Evolutionary conservation across 441 rosid species (phyloP).

Genomic region (Erodium trifolium): DNA sequence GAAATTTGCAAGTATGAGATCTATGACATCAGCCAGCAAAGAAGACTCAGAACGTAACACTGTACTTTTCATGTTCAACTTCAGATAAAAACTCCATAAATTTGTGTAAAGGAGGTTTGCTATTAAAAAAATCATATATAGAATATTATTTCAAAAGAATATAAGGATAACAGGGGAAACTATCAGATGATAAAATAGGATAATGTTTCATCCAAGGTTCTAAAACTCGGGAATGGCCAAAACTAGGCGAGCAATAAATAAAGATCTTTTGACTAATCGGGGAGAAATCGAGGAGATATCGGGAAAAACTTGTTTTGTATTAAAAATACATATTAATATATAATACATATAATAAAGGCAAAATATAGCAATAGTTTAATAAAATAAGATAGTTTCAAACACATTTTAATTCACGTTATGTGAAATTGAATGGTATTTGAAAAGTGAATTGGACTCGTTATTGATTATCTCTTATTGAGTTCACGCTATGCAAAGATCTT

Average conservation of each 20-base stretch:
- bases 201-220: neutral
- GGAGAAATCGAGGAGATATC: no score
- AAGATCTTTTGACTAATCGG: no score
- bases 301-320: no score
- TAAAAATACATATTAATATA: no score
- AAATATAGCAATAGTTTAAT: no score
- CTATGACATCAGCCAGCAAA: neutral
- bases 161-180: neutral
- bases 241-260: no score
- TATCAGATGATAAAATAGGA: neutral
- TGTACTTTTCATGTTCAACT: neutral
- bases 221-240: no score
- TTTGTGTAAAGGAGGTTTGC: neutral
- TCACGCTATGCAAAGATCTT: no score
- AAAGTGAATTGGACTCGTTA: no score
- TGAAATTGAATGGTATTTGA: no score
- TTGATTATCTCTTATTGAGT: no score
- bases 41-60: neutral
- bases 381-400: neutral
- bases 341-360: constrained; percentile 7
- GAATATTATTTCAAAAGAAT: neutral
- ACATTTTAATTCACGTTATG: neutral
- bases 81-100: neutral
- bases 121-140: neutral
- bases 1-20: constrained; percentile 18